Percentiles rank a stretch among this genome's conserved stretches.
Conservation (phyloP, 1,284 basidiomycete species). For the Agaricales sp. region DNA sequence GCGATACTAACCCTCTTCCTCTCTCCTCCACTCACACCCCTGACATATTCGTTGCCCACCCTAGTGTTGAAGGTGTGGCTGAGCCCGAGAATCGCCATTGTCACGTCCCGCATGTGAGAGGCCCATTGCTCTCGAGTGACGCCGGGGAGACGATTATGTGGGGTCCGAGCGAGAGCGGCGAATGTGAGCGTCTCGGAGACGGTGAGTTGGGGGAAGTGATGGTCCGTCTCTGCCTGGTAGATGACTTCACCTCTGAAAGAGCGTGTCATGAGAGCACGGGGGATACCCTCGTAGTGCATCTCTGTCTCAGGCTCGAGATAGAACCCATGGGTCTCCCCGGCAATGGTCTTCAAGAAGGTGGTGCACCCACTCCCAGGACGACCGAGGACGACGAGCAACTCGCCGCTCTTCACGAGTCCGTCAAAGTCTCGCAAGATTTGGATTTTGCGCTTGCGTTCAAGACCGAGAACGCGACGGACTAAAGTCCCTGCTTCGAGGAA, state of each 20-base stretch:
- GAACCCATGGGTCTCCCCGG: slow-evolving; percentile 7
- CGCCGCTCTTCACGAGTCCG: slow-evolving; percentile 20
- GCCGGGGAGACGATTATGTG: slow-evolving; percentile 35
- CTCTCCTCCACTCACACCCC: slow-evolving; percentile 47
- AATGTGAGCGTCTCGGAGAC: slow-evolving; percentile 42
- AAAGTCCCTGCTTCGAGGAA: slow-evolving; percentile 22
- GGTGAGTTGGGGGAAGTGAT: slow-evolving; percentile 46
- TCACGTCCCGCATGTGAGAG: slow-evolving; percentile 33
- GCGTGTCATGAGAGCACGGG: slow-evolving; percentile 31
- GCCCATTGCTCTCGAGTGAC: slow-evolving; percentile 30
- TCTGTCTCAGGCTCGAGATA: slow-evolving; percentile 3
- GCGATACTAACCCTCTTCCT: slow-evolving; percentile 42
- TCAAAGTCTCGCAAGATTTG: slow-evolving; percentile 34
- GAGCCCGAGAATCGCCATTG: slow-evolving; percentile 49
- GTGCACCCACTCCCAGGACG: slow-evolving; percentile 24
- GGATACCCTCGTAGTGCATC: slow-evolving; percentile 23
- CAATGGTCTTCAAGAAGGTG: slow-evolving; percentile 5
- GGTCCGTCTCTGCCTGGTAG: slow-evolving; percentile 26
- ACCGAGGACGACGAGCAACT: slow-evolving; percentile 48
- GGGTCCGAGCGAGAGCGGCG: slow-evolving; percentile 37
- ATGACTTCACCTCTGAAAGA: slow-evolving; percentile 10
- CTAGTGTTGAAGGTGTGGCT: slow-evolving; percentile 37
- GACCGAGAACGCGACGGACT: slow-evolving; percentile 18
- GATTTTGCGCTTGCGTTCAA: slow-evolving; percentile 13
- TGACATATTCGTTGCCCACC: slow-evolving; percentile 37